Percentiles rank a stretch among this genome's conserved stretches.
These are phyloP conservation scores for Funneliformis mosseae DNA, from an alignment of 192 early-diverging fungal species.

Conservation along the genomic window DNA sequence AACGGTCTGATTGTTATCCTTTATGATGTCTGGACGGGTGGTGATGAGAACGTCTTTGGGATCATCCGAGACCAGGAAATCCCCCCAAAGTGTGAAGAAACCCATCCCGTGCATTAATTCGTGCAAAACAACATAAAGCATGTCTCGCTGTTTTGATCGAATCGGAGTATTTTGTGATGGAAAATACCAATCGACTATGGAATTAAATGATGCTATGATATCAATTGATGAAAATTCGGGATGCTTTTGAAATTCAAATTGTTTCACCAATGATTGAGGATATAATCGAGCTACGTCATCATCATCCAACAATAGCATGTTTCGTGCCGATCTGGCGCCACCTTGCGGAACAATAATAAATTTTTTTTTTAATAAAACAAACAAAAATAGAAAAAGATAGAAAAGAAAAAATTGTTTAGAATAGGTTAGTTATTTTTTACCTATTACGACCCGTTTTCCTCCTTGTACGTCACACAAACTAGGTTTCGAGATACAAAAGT, in stretches of 20 bases:
- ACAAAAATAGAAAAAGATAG: too few species aligned
- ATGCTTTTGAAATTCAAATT: constrained; percentile 28
- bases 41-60: constrained; percentile 27
- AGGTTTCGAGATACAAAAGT: constrained; percentile 29
- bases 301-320: constrained; percentile 38
- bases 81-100: constrained; percentile 38
- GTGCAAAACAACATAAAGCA: constrained; percentile 40
- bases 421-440: too few species aligned
- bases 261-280: constrained; percentile 49
- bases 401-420: too few species aligned
- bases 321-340: constrained; percentile 38
- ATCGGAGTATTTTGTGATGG: constrained; percentile 18
- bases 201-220: constrained; percentile 46
- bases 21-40: background rate
- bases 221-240: constrained; percentile 38
- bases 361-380: too few species aligned
- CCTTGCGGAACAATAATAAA: too few species aligned
- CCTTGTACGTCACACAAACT: background rate
- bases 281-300: constrained; percentile 43
- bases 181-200: constrained; percentile 38
- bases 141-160: constrained; percentile 36
- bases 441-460: constrained; percentile 1
- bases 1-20: background rate
- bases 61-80: constrained; percentile 14
- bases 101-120: constrained; percentile 51